Evolutionary conservation across 2,329 filamentous ascomycete species (phyloP), one percentile per base, ranked within the genome.

Genomic region (Microdochium nivale): DNA sequence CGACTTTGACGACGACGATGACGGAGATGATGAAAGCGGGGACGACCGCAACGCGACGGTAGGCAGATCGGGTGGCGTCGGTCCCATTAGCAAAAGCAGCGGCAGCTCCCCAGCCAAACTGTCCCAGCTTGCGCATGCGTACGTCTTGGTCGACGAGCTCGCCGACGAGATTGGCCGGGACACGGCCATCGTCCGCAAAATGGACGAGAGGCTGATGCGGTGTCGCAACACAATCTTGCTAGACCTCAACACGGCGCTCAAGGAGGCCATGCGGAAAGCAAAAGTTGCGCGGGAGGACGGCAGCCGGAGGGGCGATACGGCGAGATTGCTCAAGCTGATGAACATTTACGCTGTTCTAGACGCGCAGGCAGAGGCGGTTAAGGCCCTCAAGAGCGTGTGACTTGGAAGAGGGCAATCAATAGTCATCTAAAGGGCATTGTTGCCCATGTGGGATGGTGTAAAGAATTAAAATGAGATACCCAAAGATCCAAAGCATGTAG

Each of bases 141-240:
- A 75, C 52, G 64, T 67, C 16, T 60, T 65, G 1, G 67, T 76
- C 16, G 66, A 71, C 7, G 62, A 63, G 2, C 58, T 81, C 21
- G 70, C 72, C 0, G 66, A 71, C 13, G 60, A 66, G 1, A 62
- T 81, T 9, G 76, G 77, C 4, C 67, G 70, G n/a, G 67, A 76
- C 9, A 62, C 70, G 13, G 72, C 75, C 0, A 77, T 79, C 52
- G 72, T 79, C 14, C 67, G 70, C 53, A 80, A 78, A 57, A 68
- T 72, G 55, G 74, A 77, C 49, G 78, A 80, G 51, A 72, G 78
- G 35, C 65, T 82, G 52, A 62, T 63, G 2, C 70, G 74, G 50
- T 83, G 80, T 56, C 72, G 78, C 49, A 80, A 77, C 55, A 83
- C 79, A 0, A 67, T 83, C 23, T 62, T 83, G 9, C 64, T 83